Evolutionary conservation across 345 rosid genomes (phyloP).

Genomic region (Populus nigra): DNA sequence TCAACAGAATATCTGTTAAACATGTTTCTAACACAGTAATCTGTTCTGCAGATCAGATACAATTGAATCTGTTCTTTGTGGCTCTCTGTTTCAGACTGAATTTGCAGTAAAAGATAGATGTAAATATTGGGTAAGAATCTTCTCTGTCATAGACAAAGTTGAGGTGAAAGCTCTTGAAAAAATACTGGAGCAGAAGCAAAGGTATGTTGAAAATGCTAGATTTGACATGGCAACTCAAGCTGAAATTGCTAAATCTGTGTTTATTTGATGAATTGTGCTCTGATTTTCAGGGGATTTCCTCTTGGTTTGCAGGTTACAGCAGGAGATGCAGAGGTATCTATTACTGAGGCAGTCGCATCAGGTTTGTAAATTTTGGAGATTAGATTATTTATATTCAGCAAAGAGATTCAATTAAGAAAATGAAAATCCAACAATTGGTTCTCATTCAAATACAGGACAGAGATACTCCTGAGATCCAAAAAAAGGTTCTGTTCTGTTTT

Average conservation of each 20-base stretch:
- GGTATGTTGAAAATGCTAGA: slow-evolving; percentile 45
- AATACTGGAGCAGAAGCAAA: slow-evolving; percentile 91
- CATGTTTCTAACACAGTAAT: slow-evolving; percentile 17
- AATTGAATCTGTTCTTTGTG: slow-evolving; percentile 68
- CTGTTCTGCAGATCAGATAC: slow-evolving; percentile 78
- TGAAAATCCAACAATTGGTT: slow-evolving; percentile 16
- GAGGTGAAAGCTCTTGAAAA: slow-evolving; percentile 87
- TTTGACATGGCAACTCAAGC: slow-evolving; percentile 18
- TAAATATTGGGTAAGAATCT: slow-evolving; percentile 72
- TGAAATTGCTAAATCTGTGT: slow-evolving; percentile 16
- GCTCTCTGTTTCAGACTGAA: slow-evolving; percentile 62
- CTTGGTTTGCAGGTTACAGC: slow-evolving; percentile 81
- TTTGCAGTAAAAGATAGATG: slow-evolving; percentile 62
- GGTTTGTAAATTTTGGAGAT: slow-evolving; percentile 45
- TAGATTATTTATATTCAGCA: slow-evolving; percentile 7
- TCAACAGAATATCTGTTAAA: background rate
- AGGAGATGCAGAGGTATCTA: slow-evolving; percentile 89
- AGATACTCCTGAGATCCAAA: slow-evolving; percentile 80
- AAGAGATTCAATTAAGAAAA: slow-evolving; percentile 10
- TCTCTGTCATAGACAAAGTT: slow-evolving; percentile 74
- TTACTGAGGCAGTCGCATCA: slow-evolving; percentile 75
- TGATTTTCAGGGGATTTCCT: slow-evolving; percentile 39
- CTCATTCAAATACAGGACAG: slow-evolving; percentile 55
- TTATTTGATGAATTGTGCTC: slow-evolving; percentile 33
- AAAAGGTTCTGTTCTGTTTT: slow-evolving; percentile 71